Conservation (phyloP, 768 basidiomycete genomes). For the Suillus bovinus region DNA sequence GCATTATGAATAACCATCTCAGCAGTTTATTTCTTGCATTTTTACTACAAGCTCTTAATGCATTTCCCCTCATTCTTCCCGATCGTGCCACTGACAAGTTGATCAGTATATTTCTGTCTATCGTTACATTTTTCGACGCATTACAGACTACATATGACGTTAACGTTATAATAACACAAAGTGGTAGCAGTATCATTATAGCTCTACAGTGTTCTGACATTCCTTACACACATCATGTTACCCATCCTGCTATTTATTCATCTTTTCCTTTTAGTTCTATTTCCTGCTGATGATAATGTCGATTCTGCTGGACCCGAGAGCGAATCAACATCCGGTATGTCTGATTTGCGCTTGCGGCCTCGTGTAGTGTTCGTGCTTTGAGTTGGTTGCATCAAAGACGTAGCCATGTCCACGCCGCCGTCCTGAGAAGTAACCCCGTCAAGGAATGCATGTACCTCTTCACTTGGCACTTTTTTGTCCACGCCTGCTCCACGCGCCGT, state of each 20-base stretch:
- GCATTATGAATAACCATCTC: not conserved
- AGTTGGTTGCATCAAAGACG: not conserved
- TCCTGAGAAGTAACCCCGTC: slow-evolving; percentile 42
- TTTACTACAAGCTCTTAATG: not conserved
- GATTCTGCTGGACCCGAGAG: slow-evolving; percentile 3
- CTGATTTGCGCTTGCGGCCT: slow-evolving; percentile 44
- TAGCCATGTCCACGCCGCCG: slow-evolving; percentile 13
- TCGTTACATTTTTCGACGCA: slow-evolving; percentile 7
- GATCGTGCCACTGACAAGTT: not conserved
- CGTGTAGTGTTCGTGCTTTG: slow-evolving; percentile 9
- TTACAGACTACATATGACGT: slow-evolving; percentile 10
- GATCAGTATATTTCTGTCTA: not conserved
- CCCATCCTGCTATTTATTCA: slow-evolving; percentile 15
- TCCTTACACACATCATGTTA: not conserved
- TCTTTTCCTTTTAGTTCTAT: slow-evolving; percentile 32
- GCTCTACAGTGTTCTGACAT: slow-evolving; percentile 1
- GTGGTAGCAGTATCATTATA: not conserved
- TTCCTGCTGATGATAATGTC: slow-evolving; percentile 12
- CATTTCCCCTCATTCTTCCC: not conserved
- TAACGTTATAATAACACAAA: slow-evolving; percentile 5
- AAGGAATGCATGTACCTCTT: slow-evolving; percentile 43
- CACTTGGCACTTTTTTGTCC: slow-evolving; percentile 29
- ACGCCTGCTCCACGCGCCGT: slow-evolving; percentile 32
- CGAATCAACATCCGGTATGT: slow-evolving; percentile 19
- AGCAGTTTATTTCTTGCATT: not conserved